phyloP scores from a whole-genome alignment of 2,329 filamentous ascomycete genomes.

The Penicillium sp. region DNA sequence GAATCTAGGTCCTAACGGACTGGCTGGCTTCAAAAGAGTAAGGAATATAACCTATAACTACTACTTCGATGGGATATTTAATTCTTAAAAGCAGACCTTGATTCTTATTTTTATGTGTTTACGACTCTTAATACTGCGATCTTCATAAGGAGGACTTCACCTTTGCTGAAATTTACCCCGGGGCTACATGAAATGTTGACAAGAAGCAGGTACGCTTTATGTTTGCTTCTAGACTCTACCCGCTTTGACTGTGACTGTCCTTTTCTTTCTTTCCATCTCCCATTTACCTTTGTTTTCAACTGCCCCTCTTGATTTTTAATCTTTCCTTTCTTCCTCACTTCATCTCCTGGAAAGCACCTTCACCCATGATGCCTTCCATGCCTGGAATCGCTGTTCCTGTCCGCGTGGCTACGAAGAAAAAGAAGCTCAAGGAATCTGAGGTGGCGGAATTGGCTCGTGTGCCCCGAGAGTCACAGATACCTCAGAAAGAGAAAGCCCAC shows the following conservation, averaged over 20 bases:
- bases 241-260: not conserved
- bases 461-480: not conserved
- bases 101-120: not conserved
- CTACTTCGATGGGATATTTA: not conserved
- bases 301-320: not conserved
- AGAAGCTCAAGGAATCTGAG: not conserved
- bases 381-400: not conserved
- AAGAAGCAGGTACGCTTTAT: not conserved
- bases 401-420: not conserved
- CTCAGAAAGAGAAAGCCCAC: not conserved
- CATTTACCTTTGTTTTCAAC: not conserved
- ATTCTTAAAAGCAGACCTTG: not conserved
- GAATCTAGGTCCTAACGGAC: no score
- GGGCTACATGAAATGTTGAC: not conserved
- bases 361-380: not conserved
- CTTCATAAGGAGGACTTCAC: not conserved
- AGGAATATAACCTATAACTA: no score
- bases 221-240: not conserved
- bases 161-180: not conserved
- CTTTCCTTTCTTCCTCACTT: not conserved
- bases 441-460: not conserved
- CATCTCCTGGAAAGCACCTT: not conserved
- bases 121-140: not conserved
- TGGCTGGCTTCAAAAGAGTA: no score
- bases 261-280: not conserved